Percentiles rank a stretch among this genome's conserved stretches.
These are phyloP conservation scores for Pulveroboletus sp. DNA, from an alignment of 768 basidiomycete species.

Conservation along the genomic window DNA sequence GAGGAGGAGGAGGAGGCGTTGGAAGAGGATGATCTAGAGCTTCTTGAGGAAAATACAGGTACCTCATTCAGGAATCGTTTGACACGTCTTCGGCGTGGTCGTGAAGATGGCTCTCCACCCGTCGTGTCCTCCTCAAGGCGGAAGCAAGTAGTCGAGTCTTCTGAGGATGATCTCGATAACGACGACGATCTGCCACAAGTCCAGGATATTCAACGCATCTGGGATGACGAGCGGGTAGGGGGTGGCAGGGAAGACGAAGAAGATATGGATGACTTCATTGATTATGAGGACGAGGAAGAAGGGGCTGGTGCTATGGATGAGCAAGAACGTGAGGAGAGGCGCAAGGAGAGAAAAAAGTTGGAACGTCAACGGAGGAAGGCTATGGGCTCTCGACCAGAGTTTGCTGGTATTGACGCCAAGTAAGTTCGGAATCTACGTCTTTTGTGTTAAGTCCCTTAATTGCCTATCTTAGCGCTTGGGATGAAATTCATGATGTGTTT, in stretches of 20 bases:
- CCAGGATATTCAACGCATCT: conserved; percentile 59
- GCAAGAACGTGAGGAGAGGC: conserved; percentile 68
- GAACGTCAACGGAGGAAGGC: conserved; percentile 64
- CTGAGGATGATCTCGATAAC: conserved; percentile 68
- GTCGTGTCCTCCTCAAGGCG: conserved; percentile 57
- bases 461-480: conserved; percentile 69
- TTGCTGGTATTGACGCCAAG: conserved; percentile 80
- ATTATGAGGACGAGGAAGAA: conserved; percentile 76
- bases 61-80: conserved; percentile 69
- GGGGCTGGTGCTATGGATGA: conserved; percentile 76
- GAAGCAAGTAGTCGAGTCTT: conserved; percentile 59
- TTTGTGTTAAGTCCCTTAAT: conserved; percentile 8
- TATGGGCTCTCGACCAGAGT: conserved; percentile 60
- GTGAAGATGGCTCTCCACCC: conserved; percentile 66
- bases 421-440: conserved; percentile 36
- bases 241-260: conserved; percentile 50
- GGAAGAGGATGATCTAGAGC: conserved; percentile 86
- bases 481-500: conserved; percentile 93
- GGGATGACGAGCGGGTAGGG: conserved; percentile 70
- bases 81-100: conserved; percentile 70
- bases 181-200: conserved; percentile 49
- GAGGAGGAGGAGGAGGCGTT: conserved; percentile 63
- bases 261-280: conserved; percentile 72
- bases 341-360: conserved; percentile 58
- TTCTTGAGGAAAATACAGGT: conserved; percentile 81